Evolutionary conservation across 169 alveolate species (phyloP), one percentile per base, ranked within the genome.

Genomic region (Cryptosporidium baileyi): DNA sequence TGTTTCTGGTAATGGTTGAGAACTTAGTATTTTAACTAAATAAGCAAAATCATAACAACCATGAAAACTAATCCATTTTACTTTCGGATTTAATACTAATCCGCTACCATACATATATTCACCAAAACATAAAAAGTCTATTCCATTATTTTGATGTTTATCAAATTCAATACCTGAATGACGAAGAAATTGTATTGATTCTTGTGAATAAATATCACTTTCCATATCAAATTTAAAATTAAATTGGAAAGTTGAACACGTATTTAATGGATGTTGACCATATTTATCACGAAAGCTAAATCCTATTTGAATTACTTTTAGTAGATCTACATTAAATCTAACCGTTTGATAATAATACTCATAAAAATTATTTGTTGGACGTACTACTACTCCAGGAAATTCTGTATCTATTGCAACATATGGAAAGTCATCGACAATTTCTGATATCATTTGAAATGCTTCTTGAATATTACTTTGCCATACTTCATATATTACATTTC

Each of bases 21-120:
- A 92, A 15, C 97, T 94, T 59, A 96, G 91, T 54, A 95, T 90
- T 88, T 97, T 95, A 28, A 97, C 82, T 60, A 98, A 82, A 85
- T 98, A 98, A 22, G 98, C 99, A 89, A 97, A 98, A 90, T 98
- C 99, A 90, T 95, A 97, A 80, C 98, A 93, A 24, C 99, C 99
- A 80, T 98, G 99, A 85, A 96, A 98, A 57, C 99, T 95, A 4
- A 98, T 95, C 99, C 99, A 98, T 41, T 94, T 92, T n/a, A 98
- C 93, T 80, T 96, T 98, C 40, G 96, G 99, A 90, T 97, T 97
- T 92, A 97, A 92, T 15, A 97, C 97, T 30, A 98, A 89, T 0
- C 99, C 99, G 49, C 97, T 91, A 26, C 95, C 92, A 93, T 96
- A 95, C 62, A 97, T 93, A 51, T 95, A 90, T 91, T 97, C 99